These are phyloP conservation scores for Plenodomus tracheiphilus DNA, from an alignment of 2,329 filamentous ascomycete genomes.

Conservation along the genomic window DNA sequence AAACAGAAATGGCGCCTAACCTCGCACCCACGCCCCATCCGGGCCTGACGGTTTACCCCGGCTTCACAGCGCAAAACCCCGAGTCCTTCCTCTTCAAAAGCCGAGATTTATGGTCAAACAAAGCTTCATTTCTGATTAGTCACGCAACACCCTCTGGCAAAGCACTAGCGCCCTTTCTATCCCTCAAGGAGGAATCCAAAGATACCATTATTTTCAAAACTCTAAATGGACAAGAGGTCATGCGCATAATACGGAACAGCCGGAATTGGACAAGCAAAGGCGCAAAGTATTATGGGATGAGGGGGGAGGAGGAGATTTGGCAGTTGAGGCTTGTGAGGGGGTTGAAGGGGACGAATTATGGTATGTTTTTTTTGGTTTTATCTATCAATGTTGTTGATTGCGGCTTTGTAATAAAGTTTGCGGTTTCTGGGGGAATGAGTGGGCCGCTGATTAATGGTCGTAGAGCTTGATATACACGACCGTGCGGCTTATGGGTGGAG, in stretches of 20 bases:
- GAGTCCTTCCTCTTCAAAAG: conserved; percentile 19
- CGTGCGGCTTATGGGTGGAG: not conserved
- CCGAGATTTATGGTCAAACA: conserved; percentile 3
- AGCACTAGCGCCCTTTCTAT: conserved; percentile 10
- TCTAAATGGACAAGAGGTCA: conserved; percentile 15
- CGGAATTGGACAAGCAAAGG: conserved; percentile 9
- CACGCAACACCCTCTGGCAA: conserved; percentile 7
- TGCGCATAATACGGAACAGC: conserved; percentile 15
- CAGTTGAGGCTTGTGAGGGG: conserved; percentile 13
- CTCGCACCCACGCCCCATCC: conserved; percentile 16
- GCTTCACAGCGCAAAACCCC: conserved; percentile 15
- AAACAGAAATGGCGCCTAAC: conserved; percentile 3
- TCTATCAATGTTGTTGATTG: too few species aligned
- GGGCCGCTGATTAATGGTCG: not conserved
- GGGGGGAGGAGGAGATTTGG: conserved; percentile 16
- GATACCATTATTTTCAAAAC: conserved; percentile 15
- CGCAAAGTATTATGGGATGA: conserved; percentile 18
- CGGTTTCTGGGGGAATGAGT: too few species aligned
- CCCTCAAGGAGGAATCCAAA: conserved; percentile 12
- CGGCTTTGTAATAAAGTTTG: too few species aligned
- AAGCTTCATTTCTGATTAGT: conserved; percentile 9
- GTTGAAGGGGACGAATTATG: conserved; percentile 14
- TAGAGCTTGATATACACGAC: conserved; percentile 12
- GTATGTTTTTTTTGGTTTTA: conserved; percentile 6
- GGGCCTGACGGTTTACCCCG: conserved; percentile 17